Evolutionary conservation across 2,329 filamentous ascomycete species (phyloP).

Genomic region (Aspergillus sp.): DNA sequence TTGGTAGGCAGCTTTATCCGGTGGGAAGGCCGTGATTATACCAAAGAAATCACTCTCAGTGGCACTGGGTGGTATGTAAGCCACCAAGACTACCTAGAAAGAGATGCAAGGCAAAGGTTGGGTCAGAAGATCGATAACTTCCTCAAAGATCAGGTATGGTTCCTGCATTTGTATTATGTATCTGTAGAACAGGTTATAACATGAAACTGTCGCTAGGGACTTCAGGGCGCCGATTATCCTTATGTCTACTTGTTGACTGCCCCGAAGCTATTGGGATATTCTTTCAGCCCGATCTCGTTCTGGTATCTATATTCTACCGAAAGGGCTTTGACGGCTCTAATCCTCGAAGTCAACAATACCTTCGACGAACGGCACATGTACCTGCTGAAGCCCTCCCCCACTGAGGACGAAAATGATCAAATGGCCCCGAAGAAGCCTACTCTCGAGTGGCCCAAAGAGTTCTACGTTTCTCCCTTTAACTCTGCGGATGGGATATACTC

Average conservation of each 20-base stretch:
- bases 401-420: background rate
- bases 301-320: slow-evolving; percentile 6
- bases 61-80: background rate
- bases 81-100: background rate
- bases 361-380: slow-evolving; percentile 9
- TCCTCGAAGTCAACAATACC: slow-evolving; percentile 9
- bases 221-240: background rate
- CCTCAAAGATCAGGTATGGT: background rate
- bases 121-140: background rate
- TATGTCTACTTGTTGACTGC: slow-evolving; percentile 4
- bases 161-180: no score
- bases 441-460: slow-evolving; percentile 5
- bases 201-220: background rate
- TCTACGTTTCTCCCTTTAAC: slow-evolving; percentile 7
- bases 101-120: background rate
- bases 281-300: slow-evolving; percentile 7
- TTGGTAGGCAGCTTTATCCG: background rate
- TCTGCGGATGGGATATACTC: slow-evolving; percentile 2
- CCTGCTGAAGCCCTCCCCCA: background rate
- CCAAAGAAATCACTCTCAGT: background rate
- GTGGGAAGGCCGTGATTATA: background rate
- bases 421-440: background rate
- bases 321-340: background rate
- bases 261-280: slow-evolving; percentile 4
- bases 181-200: background rate